A percentile compares a stretch with the other conserved stretches of the same genome.
Conservation (phyloP, 2,329 filamentous ascomycete species). For the Corniculantispora saksenae region DNA sequence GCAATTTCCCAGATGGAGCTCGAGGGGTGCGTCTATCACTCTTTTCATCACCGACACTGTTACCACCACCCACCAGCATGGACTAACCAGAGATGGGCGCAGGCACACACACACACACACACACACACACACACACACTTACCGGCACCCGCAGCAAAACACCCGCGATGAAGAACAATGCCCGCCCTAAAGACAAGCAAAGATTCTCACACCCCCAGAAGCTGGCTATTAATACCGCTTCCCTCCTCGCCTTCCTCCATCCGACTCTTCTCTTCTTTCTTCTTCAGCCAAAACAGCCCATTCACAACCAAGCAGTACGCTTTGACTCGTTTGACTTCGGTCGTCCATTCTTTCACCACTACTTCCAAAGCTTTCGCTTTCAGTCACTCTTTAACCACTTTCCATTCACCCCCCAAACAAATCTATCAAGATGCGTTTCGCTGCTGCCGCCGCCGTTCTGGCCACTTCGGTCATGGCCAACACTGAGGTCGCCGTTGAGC, state of each 20-base stretch:
- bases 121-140: background rate
- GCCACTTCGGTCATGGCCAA: slow-evolving; percentile 36
- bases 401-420: slow-evolving; percentile 32
- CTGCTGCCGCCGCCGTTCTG: slow-evolving; percentile 51
- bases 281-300: slow-evolving; percentile 49
- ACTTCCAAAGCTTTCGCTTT: slow-evolving; percentile 34
- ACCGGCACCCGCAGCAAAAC: background rate
- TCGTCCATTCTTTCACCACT: slow-evolving; percentile 56
- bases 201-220: slow-evolving; percentile 1
- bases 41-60: too few species aligned
- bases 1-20: slow-evolving; percentile 28
- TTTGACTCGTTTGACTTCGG: slow-evolving; percentile 53
- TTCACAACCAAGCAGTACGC: slow-evolving; percentile 35
- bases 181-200: background rate
- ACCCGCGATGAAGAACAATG: slow-evolving; percentile 9
- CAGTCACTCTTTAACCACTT: slow-evolving; percentile 31
- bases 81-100: slow-evolving; percentile 1
- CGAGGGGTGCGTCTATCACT: slow-evolving; percentile 11
- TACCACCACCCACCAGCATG: background rate
- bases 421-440: slow-evolving; percentile 64
- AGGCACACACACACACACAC: background rate
- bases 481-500: slow-evolving; percentile 28
- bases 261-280: slow-evolving; percentile 31
- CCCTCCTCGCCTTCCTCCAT: slow-evolving; percentile 34
- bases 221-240: slow-evolving; percentile 49